Conservation (phyloP, 2,329 filamentous ascomycete species). For the Alternaria longipes region DNA sequence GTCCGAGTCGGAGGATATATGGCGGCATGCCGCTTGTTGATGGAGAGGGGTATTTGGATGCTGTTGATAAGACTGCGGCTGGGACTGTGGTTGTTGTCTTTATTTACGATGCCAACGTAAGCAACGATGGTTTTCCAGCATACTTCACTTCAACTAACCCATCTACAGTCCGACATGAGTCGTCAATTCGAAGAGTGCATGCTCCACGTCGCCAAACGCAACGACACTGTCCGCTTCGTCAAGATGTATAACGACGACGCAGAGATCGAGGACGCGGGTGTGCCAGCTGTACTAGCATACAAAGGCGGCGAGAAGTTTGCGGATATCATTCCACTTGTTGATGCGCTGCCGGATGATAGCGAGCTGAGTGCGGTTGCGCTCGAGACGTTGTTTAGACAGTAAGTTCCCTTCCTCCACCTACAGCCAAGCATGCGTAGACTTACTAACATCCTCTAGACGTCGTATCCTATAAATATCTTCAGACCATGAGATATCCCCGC, state of each 20-base stretch:
- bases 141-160: neutral
- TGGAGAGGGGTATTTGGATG: conserved; percentile 91
- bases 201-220: conserved; percentile 71
- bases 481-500: too few species aligned
- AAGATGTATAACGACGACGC: conserved; percentile 92
- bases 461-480: conserved; percentile 31
- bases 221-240: conserved; percentile 82
- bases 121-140: neutral
- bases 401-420: conserved; percentile 18
- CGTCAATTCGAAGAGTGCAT: conserved; percentile 81
- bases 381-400: conserved; percentile 65
- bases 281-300: conserved; percentile 90
- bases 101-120: conserved; percentile 62
- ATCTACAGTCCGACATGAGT: conserved; percentile 76
- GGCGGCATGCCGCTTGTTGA: conserved; percentile 86
- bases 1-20: conserved; percentile 79
- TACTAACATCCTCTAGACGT: conserved; percentile 33
- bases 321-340: conserved; percentile 85
- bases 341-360: conserved; percentile 76
- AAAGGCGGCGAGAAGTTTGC: conserved; percentile 89
- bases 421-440: conserved; percentile 1
- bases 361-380: conserved; percentile 63
- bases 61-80: conserved; percentile 85
- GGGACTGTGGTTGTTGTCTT: conserved; percentile 91
- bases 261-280: conserved; percentile 88